Conservation (phyloP, 345 rosid genomes). For the Sonneratia caseolaris region DNA sequence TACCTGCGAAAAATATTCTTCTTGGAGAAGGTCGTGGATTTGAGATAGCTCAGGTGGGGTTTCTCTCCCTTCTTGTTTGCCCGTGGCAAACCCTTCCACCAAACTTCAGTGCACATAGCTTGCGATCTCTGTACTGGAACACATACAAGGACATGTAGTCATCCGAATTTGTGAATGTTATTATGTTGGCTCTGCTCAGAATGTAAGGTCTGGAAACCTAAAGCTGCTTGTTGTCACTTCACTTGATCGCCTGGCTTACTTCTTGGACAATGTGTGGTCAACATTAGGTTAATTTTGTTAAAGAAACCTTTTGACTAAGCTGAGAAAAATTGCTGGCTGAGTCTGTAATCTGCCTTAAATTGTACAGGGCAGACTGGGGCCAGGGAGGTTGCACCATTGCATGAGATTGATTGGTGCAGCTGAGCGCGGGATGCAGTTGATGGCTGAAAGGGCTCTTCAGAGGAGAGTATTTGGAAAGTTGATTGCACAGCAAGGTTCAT, state of each 20-base stretch:
- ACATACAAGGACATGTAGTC: not conserved
- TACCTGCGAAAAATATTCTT: slow-evolving; percentile 77
- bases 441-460: slow-evolving; percentile 73
- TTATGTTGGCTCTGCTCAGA: not conserved
- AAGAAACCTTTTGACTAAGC: not conserved
- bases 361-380: slow-evolving; percentile 92
- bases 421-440: slow-evolving; percentile 94
- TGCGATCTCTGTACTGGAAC: not conserved
- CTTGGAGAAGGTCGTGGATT: slow-evolving; percentile 97
- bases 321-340: not conserved
- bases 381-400: slow-evolving; percentile 98
- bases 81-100: not conserved
- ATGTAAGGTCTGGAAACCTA: not conserved
- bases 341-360: slow-evolving; percentile 6
- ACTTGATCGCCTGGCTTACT: not conserved
- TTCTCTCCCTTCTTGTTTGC: not conserved
- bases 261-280: not conserved
- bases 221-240: not conserved
- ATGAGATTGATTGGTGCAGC: slow-evolving; percentile 96
- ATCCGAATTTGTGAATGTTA: not conserved
- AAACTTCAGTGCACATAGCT: not conserved
- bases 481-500: slow-evolving; percentile 85
- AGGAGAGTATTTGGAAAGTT: slow-evolving; percentile 77
- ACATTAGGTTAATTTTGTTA: not conserved
- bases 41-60: slow-evolving; percentile 92